Percentiles rank a stretch among this genome's conserved stretches.
Evolutionary conservation across 1,284 basidiomycete species (phyloP).

Genomic region (Cryptococcus depauperatus): DNA sequence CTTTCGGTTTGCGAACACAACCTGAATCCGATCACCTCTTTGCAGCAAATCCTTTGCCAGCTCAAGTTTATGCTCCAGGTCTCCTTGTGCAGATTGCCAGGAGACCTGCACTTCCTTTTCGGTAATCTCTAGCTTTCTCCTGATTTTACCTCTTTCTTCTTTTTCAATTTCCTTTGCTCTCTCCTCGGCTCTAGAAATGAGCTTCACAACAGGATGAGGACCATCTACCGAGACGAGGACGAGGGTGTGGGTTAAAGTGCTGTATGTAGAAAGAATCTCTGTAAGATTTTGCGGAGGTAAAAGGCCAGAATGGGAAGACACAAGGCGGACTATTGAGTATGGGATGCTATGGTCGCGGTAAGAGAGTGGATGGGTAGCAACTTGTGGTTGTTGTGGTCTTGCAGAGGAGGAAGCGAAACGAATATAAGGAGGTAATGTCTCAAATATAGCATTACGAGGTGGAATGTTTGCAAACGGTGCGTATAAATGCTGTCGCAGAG

Average conservation of each 20-base stretch:
- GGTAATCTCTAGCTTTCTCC: conserved; percentile 26
- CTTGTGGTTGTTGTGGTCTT: background rate
- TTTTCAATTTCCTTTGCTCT: conserved; percentile 17
- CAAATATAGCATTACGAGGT: too few relatives aligned
- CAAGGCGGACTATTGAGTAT: conserved; percentile 33
- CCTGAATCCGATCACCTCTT: conserved; percentile 37
- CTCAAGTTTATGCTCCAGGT: conserved; percentile 35
- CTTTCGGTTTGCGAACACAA: conserved; percentile 34
- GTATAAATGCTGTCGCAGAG: too few relatives aligned
- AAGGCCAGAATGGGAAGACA: conserved; percentile 19
- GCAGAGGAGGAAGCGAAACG: too few relatives aligned
- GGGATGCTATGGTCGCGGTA: conserved; percentile 23
- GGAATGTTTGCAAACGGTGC: too few relatives aligned
- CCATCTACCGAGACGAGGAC: conserved; percentile 14
- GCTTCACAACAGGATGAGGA: conserved; percentile 30
- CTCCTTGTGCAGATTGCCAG: conserved; percentile 35
- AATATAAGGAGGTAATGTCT: too few relatives aligned
- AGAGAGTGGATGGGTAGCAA: conserved; percentile 3
- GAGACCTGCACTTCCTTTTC: conserved; percentile 41
- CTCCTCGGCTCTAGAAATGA: conserved; percentile 26
- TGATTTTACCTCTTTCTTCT: conserved; percentile 20
- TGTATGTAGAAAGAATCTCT: conserved; percentile 16
- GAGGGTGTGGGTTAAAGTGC: conserved; percentile 21
- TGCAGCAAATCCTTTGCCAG: conserved; percentile 24
- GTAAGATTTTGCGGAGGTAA: conserved; percentile 15